These are phyloP conservation scores for Saccharomyces jurei DNA, from an alignment of 805 yeast genomes.

Conservation along the genomic window DNA sequence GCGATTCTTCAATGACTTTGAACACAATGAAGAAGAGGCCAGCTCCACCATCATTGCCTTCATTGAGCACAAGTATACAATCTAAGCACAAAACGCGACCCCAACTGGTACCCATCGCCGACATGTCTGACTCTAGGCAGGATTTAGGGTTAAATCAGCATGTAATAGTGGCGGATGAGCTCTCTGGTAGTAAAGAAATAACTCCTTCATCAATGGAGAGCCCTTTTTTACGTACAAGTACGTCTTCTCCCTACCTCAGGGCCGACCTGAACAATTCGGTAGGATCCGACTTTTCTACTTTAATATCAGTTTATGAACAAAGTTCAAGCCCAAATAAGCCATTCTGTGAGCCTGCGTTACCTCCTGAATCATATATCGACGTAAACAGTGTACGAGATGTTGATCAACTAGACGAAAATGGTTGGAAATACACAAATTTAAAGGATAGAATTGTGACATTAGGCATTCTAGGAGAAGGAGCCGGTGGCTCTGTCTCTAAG, in stretches of 20 bases:
- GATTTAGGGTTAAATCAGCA: slow-evolving; percentile 5
- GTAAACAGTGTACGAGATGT: slow-evolving; percentile 28
- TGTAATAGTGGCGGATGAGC: not conserved
- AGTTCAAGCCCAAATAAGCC: slow-evolving; percentile 2
- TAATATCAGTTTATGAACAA: slow-evolving; percentile 19
- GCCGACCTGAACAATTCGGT: slow-evolving; percentile 12
- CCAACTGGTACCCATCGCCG: not conserved
- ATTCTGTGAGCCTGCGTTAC: not conserved
- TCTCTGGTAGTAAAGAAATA: not conserved
- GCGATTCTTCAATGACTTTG: slow-evolving; percentile 21
- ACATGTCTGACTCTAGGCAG: slow-evolving; percentile 6
- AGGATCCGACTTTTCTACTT: slow-evolving; percentile 21
- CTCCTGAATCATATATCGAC: not conserved
- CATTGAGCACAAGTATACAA: slow-evolving; percentile 6
- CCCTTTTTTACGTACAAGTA: not conserved
- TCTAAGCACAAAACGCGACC: not conserved
- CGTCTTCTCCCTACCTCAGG: slow-evolving; percentile 6
- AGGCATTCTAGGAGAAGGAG: slow-evolving; percentile 82
- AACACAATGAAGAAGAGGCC: slow-evolving; percentile 25
- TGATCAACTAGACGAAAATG: slow-evolving; percentile 57
- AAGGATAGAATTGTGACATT: slow-evolving; percentile 57
- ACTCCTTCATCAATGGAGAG: not conserved
- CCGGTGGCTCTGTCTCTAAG: slow-evolving; percentile 83
- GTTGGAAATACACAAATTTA: slow-evolving; percentile 55
- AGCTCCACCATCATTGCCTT: slow-evolving; percentile 24